Evolutionary conservation across 768 basidiomycete genomes (phyloP), one percentile per base, ranked within the genome.

Genomic region (Rhodotorula babjevae): DNA sequence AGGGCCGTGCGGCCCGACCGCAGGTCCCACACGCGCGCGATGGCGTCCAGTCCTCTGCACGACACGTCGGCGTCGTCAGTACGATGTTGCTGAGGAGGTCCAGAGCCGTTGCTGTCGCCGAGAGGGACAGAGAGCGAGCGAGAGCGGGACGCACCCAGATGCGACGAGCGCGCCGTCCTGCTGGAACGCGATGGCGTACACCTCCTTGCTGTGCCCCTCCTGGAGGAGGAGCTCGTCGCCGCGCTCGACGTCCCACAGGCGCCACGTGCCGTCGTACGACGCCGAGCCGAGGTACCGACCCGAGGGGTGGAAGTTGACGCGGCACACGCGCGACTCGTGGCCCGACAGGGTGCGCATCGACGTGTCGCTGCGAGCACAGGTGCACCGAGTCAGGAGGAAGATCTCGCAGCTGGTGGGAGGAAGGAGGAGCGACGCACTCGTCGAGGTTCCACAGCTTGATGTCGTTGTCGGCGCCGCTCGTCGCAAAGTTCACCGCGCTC

Each of bases 151-250:
- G 60, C 78, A 96, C 93, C 94, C 96, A 0, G 94, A 95, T 19
- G 92, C 93, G 44, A 88, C 89, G 67, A 99, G 83, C 16, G 94
- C 89, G 6, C 96, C 96, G 80, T 98, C 96, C 77, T 89, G 87
- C 80, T 99, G 96, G 80, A 96, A 98, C 74, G 92, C 92, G n/a
- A 99, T 85, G 3, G 92, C 84, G 79, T 95, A 98, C 0, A 98
- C 94, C 79, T 96, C 94, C 79, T 93, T 94, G 8, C 93, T 93
- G 79, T 99, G 96, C 0, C 96, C 96, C 81, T 98, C 94, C 81
- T 99, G 96, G 19, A 94, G 81, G 42, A 95, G 82, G 19, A 99
- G 80, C 57, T 78, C 72, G 78, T 96, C 92, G 3, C 87, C 83
- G 0, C 88, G 90, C 63, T 85, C 84, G 23, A 93, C 89, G 81